phyloP scores from a whole-genome alignment of 1,284 basidiomycete genomes.

The Tilletia setariae region DNA sequence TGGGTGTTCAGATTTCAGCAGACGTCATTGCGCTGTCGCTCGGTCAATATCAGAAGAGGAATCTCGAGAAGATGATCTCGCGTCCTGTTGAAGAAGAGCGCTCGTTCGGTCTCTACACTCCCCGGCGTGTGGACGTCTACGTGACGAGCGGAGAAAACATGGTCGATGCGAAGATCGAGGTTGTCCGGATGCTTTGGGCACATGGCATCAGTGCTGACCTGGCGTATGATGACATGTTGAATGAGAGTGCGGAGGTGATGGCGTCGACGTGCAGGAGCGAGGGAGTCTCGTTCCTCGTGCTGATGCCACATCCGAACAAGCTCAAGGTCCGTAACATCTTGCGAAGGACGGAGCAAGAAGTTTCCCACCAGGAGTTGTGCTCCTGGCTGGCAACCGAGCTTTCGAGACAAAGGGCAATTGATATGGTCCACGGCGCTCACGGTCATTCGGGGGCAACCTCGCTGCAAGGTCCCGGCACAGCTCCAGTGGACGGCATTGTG shows the following conservation, averaged over 20 bases:
- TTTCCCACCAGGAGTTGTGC: constrained; percentile 38
- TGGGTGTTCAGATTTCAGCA: constrained; percentile 73
- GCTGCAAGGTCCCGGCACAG: neutral
- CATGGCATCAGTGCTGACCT: constrained; percentile 78
- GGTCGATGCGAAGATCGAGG: constrained; percentile 72
- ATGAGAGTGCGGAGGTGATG: constrained; percentile 39
- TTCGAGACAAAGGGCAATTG: constrained; percentile 30
- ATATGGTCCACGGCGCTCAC: constrained; percentile 8
- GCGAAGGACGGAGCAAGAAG: constrained; percentile 44
- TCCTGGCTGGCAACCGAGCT: constrained; percentile 41
- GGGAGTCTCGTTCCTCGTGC: constrained; percentile 49
- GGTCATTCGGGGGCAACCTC: neutral
- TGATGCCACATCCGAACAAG: constrained; percentile 35
- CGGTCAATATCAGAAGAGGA: constrained; percentile 65
- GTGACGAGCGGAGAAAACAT: constrained; percentile 73
- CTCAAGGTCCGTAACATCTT: constrained; percentile 48
- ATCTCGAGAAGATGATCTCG: constrained; percentile 66
- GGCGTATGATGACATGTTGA: constrained; percentile 61
- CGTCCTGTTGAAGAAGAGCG: constrained; percentile 67
- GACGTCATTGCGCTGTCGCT: constrained; percentile 74
- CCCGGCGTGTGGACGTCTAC: constrained; percentile 71
- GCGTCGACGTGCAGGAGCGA: constrained; percentile 49
- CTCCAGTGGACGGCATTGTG: neutral
- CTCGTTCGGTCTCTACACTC: constrained; percentile 81
- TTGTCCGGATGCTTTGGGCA: constrained; percentile 73